phyloP scores from a whole-genome alignment of 108 stramenopile genomes.

The Pseudonitzschia delicatissima region DNA sequence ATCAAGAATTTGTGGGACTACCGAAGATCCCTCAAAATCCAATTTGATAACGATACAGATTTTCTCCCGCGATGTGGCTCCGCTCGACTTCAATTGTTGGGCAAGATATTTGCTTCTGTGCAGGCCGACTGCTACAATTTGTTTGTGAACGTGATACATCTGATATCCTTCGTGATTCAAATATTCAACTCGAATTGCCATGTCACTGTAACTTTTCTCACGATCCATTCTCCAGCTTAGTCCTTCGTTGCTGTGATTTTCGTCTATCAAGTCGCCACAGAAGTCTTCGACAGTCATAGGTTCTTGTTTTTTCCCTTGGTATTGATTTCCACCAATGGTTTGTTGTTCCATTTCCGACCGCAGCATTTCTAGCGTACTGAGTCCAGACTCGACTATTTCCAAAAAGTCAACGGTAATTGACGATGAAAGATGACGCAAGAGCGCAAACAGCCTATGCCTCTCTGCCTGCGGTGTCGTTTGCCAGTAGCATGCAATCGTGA shows the following conservation, averaged over 20 bases:
- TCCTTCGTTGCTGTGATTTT: not conserved
- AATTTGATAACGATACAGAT: conserved; percentile 19
- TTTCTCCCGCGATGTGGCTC: not conserved
- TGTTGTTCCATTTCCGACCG: not conserved
- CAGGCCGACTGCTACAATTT: conserved; percentile 36
- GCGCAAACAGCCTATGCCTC: conserved; percentile 21
- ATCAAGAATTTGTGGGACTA: conserved; percentile 37
- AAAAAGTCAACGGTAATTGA: conserved; percentile 34
- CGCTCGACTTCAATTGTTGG: conserved; percentile 13
- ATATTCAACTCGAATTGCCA: conserved; percentile 26
- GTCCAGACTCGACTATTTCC: conserved; percentile 24
- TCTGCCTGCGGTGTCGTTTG: conserved; percentile 15
- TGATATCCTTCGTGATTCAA: not conserved
- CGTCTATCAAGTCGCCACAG: conserved; percentile 9
- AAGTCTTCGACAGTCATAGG: conserved; percentile 7
- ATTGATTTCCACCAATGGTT: too few relatives aligned
- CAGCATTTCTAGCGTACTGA: not conserved
- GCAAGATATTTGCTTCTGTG: conserved; percentile 36
- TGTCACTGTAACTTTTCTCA: conserved; percentile 29
- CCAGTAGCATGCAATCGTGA: conserved; percentile 26
- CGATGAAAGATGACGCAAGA: conserved; percentile 27
- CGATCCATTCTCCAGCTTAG: conserved; percentile 40
- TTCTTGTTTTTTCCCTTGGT: not conserved
- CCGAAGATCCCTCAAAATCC: conserved; percentile 24
- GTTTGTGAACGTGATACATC: conserved; percentile 44